Evolutionary conservation across 1,139 yeast species (phyloP).

Genomic region (Kazachstania sp.): DNA sequence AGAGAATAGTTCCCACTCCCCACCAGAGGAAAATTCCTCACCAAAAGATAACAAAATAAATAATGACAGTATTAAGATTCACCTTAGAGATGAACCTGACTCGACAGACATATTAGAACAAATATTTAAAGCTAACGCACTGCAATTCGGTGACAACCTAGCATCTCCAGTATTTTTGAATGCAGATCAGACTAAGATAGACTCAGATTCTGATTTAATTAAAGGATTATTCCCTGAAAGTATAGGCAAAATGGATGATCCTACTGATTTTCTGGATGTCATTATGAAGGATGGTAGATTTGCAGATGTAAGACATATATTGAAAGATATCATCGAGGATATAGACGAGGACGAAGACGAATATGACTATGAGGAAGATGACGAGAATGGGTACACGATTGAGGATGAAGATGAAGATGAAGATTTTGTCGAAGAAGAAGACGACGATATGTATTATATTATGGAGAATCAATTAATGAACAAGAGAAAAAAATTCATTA

Average conservation of each 20-base stretch:
- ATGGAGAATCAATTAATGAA: background rate
- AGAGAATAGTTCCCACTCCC: too few relatives aligned
- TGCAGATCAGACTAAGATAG: conserved; percentile 1
- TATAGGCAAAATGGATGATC: background rate
- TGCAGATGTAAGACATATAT: background rate
- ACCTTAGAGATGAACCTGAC: background rate
- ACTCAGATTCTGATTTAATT: background rate
- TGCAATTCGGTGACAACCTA: conserved; percentile 8
- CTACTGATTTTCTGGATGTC: background rate
- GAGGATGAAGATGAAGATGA: background rate
- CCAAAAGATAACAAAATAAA: conserved; percentile 2
- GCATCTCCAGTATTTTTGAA: conserved; percentile 9
- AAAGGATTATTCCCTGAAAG: background rate
- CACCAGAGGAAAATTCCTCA: conserved; percentile 1
- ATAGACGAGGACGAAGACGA: background rate
- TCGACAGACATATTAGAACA: background rate
- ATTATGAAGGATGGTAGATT: background rate
- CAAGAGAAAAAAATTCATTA: background rate
- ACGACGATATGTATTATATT: background rate
- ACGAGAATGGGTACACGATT: background rate
- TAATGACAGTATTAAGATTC: background rate
- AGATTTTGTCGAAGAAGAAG: background rate
- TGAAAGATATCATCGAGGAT: background rate
- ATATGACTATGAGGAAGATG: background rate
- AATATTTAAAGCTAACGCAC: background rate